These are phyloP conservation scores for Ophiostoma angusticollis DNA, from an alignment of 2,329 filamentous ascomycete species.

Conservation along the genomic window DNA sequence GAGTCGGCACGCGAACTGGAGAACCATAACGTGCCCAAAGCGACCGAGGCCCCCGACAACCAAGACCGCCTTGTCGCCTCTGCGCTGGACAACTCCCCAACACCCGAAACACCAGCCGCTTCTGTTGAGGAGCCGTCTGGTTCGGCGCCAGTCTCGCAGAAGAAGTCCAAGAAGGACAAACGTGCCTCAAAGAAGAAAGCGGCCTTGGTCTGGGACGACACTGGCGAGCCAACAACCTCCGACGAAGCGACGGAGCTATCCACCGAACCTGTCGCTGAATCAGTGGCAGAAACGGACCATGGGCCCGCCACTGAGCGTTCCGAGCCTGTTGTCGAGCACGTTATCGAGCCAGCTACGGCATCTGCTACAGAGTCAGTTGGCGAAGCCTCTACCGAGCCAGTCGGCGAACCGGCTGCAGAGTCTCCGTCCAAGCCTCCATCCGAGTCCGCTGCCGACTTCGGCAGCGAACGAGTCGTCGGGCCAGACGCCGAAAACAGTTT, in stretches of 20 bases:
- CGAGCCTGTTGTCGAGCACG: not conserved
- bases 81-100: no score
- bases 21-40: no score
- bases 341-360: no score
- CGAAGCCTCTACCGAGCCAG: no score
- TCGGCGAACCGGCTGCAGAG: not conserved
- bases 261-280: no score
- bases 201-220: not conserved
- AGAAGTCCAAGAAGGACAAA: constrained; percentile 3
- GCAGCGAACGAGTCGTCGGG: no score
- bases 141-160: not conserved
- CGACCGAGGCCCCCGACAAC: no score
- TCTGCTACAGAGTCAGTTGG: not conserved
- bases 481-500: no score
- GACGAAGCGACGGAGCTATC: not conserved
- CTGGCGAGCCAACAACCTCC: not conserved
- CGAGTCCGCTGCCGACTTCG: not conserved
- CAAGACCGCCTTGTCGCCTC: no score
- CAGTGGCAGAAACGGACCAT: not conserved
- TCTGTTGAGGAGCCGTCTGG: not conserved
- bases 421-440: not conserved
- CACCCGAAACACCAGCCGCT: no score
- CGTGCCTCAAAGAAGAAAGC: constrained; percentile 1
- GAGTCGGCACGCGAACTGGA: no score
- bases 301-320: not conserved